Conservation (phyloP, 257 asterid genomes). For the Scutellaria baicalensis region DNA sequence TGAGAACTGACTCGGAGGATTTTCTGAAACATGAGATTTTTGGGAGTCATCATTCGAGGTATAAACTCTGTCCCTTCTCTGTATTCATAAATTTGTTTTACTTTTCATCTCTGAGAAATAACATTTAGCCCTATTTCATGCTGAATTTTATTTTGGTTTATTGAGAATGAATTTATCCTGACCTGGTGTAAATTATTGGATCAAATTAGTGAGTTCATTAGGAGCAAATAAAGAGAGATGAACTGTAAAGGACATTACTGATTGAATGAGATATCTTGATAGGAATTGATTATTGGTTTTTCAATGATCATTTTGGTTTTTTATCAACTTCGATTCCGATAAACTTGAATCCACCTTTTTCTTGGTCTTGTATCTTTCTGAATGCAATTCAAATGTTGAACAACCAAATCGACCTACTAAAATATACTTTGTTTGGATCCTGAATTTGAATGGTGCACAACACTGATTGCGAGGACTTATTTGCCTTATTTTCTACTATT, state of each 20-base stretch:
- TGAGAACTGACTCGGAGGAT: background rate
- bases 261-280: background rate
- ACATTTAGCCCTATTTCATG: background rate
- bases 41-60: background rate
- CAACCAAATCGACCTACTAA: background rate
- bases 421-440: too few species aligned
- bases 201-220: background rate
- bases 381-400: background rate
- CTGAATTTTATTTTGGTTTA: background rate
- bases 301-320: background rate
- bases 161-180: background rate
- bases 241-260: background rate
- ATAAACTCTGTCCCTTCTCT: background rate
- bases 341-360: background rate
- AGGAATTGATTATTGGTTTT: background rate
- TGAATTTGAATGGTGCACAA: too few species aligned
- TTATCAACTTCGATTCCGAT: background rate
- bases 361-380: background rate
- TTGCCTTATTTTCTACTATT: too few species aligned
- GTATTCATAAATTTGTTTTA: background rate
- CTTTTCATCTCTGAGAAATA: background rate
- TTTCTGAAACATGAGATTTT: background rate
- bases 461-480: too few species aligned
- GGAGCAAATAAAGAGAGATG: background rate
- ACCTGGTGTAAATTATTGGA: background rate